These are phyloP conservation scores for Venturia effusa DNA, from an alignment of 2,329 filamentous ascomycete genomes.

Conservation along the genomic window DNA sequence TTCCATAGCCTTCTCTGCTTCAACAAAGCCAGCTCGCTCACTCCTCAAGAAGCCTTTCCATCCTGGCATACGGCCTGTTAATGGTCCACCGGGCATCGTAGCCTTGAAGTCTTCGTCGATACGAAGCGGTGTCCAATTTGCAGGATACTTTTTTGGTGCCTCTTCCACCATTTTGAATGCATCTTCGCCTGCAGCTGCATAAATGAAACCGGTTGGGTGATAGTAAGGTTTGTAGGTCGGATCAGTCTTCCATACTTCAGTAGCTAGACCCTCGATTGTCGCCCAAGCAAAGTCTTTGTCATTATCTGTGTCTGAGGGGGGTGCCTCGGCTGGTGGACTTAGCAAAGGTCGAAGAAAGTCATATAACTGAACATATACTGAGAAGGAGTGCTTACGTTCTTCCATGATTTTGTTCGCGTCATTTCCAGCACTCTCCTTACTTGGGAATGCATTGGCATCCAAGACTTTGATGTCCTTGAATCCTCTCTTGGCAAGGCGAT, in stretches of 20 bases:
- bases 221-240: conserved; percentile 33
- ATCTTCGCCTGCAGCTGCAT: conserved; percentile 31
- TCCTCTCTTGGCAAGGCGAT: conserved; percentile 38
- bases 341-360: conserved; percentile 4
- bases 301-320: conserved; percentile 18
- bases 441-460: conserved; percentile 36
- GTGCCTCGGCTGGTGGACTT: conserved; percentile 13
- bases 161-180: conserved; percentile 28
- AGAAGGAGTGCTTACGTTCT: conserved; percentile 20
- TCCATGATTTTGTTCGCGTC: conserved; percentile 41
- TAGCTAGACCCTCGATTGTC: conserved; percentile 23
- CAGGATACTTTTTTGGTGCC: conserved; percentile 24
- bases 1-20: conserved; percentile 38
- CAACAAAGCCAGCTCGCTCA: conserved; percentile 42
- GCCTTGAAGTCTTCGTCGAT: conserved; percentile 35
- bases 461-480: conserved; percentile 39
- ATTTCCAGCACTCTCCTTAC: conserved; percentile 38
- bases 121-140: conserved; percentile 27
- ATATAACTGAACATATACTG: background rate
- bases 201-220: conserved; percentile 37
- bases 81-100: conserved; percentile 41
- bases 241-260: conserved; percentile 33
- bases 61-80: conserved; percentile 38
- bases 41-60: conserved; percentile 41
- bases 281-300: conserved; percentile 27